These are phyloP conservation scores for Fusarium poae DNA, from an alignment of 2,329 filamentous ascomycete species.

Conservation along the genomic window DNA sequence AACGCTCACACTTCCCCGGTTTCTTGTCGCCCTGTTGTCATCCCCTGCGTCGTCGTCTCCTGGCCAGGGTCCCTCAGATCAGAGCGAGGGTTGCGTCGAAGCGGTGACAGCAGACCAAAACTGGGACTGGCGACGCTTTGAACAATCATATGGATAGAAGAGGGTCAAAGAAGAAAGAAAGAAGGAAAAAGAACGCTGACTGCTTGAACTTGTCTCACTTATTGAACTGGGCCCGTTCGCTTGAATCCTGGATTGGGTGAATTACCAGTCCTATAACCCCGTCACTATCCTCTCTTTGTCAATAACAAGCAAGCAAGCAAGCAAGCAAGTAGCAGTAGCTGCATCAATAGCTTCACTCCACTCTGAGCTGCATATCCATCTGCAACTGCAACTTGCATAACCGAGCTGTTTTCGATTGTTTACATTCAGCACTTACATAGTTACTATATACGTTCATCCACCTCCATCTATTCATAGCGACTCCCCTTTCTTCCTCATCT, in stretches of 20 bases:
- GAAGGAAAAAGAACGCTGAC: neutral
- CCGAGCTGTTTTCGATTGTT: slow-evolving; percentile 18
- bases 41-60: slow-evolving; percentile 45
- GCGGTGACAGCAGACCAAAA: slow-evolving; percentile 42
- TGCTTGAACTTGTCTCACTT: neutral
- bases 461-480: slow-evolving; percentile 14
- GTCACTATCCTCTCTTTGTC: slow-evolving; percentile 12
- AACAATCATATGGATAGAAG: slow-evolving; percentile 13
- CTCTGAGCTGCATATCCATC: slow-evolving; percentile 29
- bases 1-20: slow-evolving; percentile 37
- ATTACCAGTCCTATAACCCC: neutral
- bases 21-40: slow-evolving; percentile 24
- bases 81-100: slow-evolving; percentile 33
- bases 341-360: slow-evolving; percentile 36
- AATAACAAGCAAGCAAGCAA: slow-evolving; percentile 14
- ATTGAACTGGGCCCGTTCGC: neutral
- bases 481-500: slow-evolving; percentile 13
- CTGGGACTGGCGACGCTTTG: slow-evolving; percentile 13
- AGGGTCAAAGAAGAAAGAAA: slow-evolving; percentile 7
- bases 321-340: slow-evolving; percentile 22
- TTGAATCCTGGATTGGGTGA: neutral
- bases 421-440: neutral
- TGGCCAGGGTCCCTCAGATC: slow-evolving; percentile 30
- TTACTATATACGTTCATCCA: slow-evolving; percentile 15
- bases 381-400: slow-evolving; percentile 13